Conservation (phyloP, 208 protist genomes). For the Tritrichomonas musculus region DNA sequence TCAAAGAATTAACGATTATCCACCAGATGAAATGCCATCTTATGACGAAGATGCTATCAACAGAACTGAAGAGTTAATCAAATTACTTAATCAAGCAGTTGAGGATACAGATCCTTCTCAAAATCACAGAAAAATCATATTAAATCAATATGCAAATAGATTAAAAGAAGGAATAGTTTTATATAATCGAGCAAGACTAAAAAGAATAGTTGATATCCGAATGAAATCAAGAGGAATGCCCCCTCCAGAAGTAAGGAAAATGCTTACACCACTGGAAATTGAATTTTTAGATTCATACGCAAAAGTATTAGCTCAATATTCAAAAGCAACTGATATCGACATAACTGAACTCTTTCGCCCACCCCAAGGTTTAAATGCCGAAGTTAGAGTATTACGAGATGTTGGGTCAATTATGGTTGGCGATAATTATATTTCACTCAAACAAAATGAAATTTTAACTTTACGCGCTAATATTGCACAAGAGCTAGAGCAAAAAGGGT, state of each 20-base stretch:
- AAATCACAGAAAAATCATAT: background rate
- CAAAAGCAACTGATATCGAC: background rate
- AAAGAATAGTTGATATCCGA: background rate
- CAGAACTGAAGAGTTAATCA: background rate
- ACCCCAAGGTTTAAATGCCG: background rate
- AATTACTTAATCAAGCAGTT: background rate
- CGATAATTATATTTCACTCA: background rate
- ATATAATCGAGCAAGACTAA: background rate
- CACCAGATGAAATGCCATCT: background rate
- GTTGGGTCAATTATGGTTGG: background rate
- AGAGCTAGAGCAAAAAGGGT: background rate
- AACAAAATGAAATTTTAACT: background rate
- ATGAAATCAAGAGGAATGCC: background rate
- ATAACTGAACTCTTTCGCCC: background rate
- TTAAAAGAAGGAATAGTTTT: background rate
- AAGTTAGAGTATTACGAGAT: background rate
- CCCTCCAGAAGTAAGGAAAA: background rate
- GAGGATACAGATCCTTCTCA: background rate
- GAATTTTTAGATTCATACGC: background rate
- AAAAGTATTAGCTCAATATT: background rate
- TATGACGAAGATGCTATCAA: background rate
- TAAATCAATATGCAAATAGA: background rate
- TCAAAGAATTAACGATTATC: no score
- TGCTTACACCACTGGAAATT: background rate
- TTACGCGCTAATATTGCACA: background rate